Conservation (phyloP, 495 filamentous ascomycete species). For the Barbatosphaeria neglecta region DNA sequence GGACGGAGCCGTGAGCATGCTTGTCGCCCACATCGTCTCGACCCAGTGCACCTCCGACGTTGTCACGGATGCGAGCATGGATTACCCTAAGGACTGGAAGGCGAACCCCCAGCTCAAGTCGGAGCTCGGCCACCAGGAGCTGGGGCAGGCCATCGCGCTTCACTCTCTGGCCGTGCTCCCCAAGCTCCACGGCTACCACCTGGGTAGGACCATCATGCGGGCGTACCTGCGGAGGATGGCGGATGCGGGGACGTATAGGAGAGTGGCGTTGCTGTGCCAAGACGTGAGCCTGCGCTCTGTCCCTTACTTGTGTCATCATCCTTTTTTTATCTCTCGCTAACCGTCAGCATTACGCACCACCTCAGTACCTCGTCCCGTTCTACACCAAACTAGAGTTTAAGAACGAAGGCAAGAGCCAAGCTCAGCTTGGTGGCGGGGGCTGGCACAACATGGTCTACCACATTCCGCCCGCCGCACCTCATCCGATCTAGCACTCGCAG, state of each 20-base stretch:
- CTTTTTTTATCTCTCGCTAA: too few species aligned
- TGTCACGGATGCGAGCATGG: constrained; percentile 73
- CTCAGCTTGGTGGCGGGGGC: constrained; percentile 60
- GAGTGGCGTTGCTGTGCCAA: constrained; percentile 68
- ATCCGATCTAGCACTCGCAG: constrained; percentile 4
- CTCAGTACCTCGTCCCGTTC: constrained; percentile 52
- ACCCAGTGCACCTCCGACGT: constrained; percentile 48
- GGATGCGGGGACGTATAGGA: constrained; percentile 53
- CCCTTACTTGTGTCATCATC: constrained; percentile 2
- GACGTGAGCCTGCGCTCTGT: constrained; percentile 31
- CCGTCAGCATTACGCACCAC: too few species aligned
- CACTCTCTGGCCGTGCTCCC: constrained; percentile 76
- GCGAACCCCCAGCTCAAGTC: constrained; percentile 15
- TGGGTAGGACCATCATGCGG: constrained; percentile 67
- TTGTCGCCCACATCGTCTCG: constrained; percentile 75
- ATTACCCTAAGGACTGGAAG: constrained; percentile 53
- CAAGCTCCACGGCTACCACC: constrained; percentile 57
- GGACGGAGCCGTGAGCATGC: constrained; percentile 41
- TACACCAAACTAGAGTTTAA: constrained; percentile 70
- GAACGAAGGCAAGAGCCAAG: constrained; percentile 52
- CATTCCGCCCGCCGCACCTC: too few species aligned
- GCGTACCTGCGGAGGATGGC: constrained; percentile 58
- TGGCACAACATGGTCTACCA: constrained; percentile 74
- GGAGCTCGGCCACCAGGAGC: constrained; percentile 50
- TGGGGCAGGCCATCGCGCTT: constrained; percentile 61